Conservation (phyloP, 2,329 filamentous ascomycete species). For the Colletotrichum sp. region DNA sequence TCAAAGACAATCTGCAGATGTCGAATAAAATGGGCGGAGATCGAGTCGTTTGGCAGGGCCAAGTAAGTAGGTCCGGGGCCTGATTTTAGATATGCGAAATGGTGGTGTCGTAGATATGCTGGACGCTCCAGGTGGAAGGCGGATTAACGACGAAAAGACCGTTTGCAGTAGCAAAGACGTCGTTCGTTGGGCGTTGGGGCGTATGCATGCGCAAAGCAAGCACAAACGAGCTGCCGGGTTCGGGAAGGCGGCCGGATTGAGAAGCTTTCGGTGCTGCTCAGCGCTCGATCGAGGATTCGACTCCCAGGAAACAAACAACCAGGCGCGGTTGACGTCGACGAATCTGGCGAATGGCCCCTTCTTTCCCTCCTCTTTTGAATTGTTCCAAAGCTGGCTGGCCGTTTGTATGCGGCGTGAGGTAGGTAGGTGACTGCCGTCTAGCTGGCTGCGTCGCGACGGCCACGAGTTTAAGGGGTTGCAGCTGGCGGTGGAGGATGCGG, state of each 20-base stretch:
- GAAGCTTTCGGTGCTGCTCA: neutral
- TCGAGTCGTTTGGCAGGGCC: neutral
- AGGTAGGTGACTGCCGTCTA: neutral
- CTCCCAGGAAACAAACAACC: neutral
- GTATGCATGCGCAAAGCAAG: conserved; percentile 8
- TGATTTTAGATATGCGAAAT: conserved; percentile 11
- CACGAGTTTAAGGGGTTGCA: conserved; percentile 18
- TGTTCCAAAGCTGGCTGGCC: neutral
- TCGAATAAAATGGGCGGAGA: neutral
- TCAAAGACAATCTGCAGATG: neutral
- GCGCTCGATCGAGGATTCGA: neutral
- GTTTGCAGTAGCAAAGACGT: conserved; percentile 12
- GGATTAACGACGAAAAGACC: neutral
- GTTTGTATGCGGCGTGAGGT: neutral
- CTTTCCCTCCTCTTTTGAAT: conserved; percentile 9
- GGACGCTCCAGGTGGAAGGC: conserved; percentile 1
- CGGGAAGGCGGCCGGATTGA: conserved; percentile 3
- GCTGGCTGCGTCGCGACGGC: neutral
- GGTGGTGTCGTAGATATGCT: neutral
- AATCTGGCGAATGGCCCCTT: neutral
- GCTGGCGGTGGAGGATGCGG: neutral
- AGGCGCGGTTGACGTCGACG: neutral
- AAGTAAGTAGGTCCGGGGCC: neutral
- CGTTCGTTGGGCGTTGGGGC: neutral
- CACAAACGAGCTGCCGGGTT: conserved; percentile 8